phyloP scores from a whole-genome alignment of 352 stramenopile species.

The Phytophthora lateralis region DNA sequence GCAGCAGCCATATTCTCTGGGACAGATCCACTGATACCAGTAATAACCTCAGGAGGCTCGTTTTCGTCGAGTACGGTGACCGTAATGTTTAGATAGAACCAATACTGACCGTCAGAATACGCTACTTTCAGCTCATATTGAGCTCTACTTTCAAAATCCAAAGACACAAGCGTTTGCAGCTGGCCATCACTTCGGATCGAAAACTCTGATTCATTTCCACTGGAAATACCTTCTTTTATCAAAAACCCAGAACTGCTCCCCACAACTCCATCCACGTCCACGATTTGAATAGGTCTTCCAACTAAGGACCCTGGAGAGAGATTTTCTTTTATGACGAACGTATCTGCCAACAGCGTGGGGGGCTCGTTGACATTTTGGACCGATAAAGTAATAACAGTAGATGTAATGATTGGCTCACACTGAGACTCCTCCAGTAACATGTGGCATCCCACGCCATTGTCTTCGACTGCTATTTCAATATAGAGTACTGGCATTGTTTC shows the following conservation, averaged over 20 bases:
- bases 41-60: constrained; percentile 41
- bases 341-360: constrained; percentile 25
- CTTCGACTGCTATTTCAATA: constrained; percentile 42
- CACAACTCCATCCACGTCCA: constrained; percentile 48
- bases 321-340: constrained; percentile 50
- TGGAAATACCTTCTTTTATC: constrained; percentile 26
- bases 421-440: constrained; percentile 12
- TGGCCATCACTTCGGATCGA: constrained; percentile 48
- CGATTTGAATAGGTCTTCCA: constrained; percentile 45
- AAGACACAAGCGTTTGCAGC: constrained; percentile 33
- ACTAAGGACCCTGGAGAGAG: constrained; percentile 43
- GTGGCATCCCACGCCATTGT: constrained; percentile 41
- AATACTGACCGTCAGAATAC: constrained; percentile 45
- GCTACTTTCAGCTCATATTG: constrained; percentile 16
- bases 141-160: constrained; percentile 47
- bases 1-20: constrained; percentile 44
- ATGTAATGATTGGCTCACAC: constrained; percentile 16
- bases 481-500: constrained; percentile 37
- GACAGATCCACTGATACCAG: constrained; percentile 29
- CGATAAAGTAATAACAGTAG: constrained; percentile 6
- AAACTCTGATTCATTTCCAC: constrained; percentile 35
- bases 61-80: constrained; percentile 60
- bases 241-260: constrained; percentile 36
- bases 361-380: constrained; percentile 61
- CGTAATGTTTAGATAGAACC: constrained; percentile 16